Evolutionary conservation across 139 green algal genomes (phyloP), one percentile per base, ranked within the genome.

Genomic region (Nannochloris sp.): DNA sequence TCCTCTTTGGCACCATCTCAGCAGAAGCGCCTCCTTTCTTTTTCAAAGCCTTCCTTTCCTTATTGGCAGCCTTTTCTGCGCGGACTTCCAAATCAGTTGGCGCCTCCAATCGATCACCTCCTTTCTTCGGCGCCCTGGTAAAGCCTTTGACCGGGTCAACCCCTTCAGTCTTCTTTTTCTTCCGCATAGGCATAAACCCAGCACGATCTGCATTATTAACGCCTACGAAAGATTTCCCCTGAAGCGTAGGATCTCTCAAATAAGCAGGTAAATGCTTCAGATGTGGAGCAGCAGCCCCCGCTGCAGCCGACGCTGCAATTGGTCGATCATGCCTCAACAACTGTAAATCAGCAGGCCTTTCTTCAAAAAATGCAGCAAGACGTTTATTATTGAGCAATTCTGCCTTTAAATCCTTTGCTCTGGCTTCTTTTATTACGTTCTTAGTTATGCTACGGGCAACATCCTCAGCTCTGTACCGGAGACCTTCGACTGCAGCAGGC

Each of bases 371-470:
- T 1, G 85, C 72, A 24, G 87, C 78, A 32, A 92, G 64, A 39
- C 80, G 65, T 66, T 89, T 60, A 4, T 66, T 81, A 84, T 97
- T 97, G 61, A 97, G 84, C 75, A 97, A 74, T 84, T 97, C 91
- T 32, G 79, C 61, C 62, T 85, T 84, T 14, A 97, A 73, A 70
- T 97, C 91, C 56, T 88, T 87, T 29, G 88, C 84, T 1, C 88
- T 56, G 5, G 89, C 88, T 64, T 97, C 91, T 42, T 79, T 78
- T 33, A 97, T 79, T 10, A 81, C 83, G 2, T 61, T 71, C 31
- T 69, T 75, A 9, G 88, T 97, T 44, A 97, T 80, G 39, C 61
- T 74, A 23, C 84, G 73, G 2, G 80, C 75, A 25, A 97, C 81
- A 34, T 97, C 91, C 64, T 96, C 83, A 0, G 54, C 87, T 1